Conservation (phyloP, 2,329 filamentous ascomycete species). For the Pyrenophora tritici-repentis region DNA sequence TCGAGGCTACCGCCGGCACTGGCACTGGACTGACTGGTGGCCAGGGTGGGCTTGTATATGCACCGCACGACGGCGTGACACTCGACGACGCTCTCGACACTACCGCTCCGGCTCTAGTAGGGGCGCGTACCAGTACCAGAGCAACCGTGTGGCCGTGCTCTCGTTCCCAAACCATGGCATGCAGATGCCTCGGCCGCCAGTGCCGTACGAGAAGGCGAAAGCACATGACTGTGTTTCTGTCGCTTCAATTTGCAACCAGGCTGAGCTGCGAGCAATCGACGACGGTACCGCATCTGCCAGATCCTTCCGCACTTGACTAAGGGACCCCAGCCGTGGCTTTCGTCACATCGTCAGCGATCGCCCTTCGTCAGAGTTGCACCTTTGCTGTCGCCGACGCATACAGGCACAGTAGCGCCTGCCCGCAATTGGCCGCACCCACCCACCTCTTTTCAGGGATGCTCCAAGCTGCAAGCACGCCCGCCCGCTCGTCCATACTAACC, state of each 20-base stretch:
- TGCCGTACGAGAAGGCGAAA: not conserved
- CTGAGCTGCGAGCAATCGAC: not conserved
- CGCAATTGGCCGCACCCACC: constrained; percentile 28
- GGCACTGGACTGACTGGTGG: too few relatives aligned
- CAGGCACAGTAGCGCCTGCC: constrained; percentile 29
- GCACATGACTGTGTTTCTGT: not conserved
- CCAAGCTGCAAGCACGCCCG: constrained; percentile 23
- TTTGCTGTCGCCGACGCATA: constrained; percentile 27
- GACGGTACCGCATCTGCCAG: not conserved
- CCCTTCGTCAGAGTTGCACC: constrained; percentile 35
- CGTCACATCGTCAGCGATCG: constrained; percentile 9
- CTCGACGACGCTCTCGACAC: constrained; percentile 2
- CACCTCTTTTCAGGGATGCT: constrained; percentile 23
- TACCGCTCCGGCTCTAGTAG: constrained; percentile 10
- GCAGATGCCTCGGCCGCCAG: constrained; percentile 9
- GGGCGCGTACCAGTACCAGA: constrained; percentile 6
- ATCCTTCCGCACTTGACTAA: not conserved
- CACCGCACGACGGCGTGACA: constrained; percentile 3
- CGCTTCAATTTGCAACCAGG: too few relatives aligned
- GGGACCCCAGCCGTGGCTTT: not conserved
- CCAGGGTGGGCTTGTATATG: constrained; percentile 3
- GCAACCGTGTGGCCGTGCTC: constrained; percentile 16
- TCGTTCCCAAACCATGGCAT: not conserved
- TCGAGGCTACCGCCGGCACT: not conserved
- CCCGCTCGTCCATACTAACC: constrained; percentile 19